These are phyloP conservation scores for Suhomyces bolitotheri DNA, from an alignment of 1,139 yeast genomes.

Conservation along the genomic window DNA sequence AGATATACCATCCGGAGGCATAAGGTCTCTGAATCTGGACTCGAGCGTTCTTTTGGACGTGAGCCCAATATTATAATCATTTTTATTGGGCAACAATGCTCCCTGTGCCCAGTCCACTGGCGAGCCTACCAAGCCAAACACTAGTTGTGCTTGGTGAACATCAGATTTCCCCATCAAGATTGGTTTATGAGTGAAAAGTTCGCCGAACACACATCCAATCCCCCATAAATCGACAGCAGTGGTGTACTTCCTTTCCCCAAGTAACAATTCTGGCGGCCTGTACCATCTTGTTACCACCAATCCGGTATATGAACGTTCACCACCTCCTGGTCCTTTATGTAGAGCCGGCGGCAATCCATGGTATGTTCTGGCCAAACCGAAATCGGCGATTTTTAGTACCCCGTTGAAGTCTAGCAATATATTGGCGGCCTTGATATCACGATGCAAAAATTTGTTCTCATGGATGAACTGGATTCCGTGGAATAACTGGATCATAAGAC, in stretches of 20 bases:
- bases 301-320: constrained; percentile 77
- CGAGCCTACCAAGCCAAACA: constrained; percentile 80
- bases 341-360: constrained; percentile 67
- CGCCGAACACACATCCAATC: constrained; percentile 94
- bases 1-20: constrained; percentile 37
- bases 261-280: constrained; percentile 87
- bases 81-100: constrained; percentile 59
- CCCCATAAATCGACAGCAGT: constrained; percentile 98
- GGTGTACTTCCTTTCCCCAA: constrained; percentile 84
- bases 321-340: constrained; percentile 68
- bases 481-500: constrained; percentile 77
- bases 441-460: constrained; percentile 66
- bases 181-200: constrained; percentile 77
- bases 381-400: constrained; percentile 80
- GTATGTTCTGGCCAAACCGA: constrained; percentile 81
- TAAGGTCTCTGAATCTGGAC: constrained; percentile 34
- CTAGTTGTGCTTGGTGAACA: constrained; percentile 82
- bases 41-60: constrained; percentile 59
- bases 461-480: constrained; percentile 84
- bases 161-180: constrained; percentile 85
- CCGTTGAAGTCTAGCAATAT: constrained; percentile 78
- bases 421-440: constrained; percentile 95
- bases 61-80: constrained; percentile 43
- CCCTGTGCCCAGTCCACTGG: constrained; percentile 76
- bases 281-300: constrained; percentile 97